These are phyloP conservation scores for Parathielavia hyrcaniae DNA, from an alignment of 495 filamentous ascomycete species.

Conservation along the genomic window DNA sequence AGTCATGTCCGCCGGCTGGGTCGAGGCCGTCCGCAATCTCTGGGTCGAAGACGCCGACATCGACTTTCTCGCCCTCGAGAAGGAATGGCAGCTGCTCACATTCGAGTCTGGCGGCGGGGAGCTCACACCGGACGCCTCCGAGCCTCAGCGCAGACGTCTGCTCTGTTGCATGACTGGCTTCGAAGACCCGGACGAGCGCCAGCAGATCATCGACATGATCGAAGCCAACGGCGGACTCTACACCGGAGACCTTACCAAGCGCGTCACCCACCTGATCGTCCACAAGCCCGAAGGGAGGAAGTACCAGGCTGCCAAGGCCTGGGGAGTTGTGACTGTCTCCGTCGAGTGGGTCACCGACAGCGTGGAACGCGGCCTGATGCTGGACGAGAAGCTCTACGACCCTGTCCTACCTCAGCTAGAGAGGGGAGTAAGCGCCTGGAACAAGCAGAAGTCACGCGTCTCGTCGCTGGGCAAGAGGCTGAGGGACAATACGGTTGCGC, in stretches of 20 bases:
- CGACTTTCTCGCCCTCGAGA: constrained; percentile 58
- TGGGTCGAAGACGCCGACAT: constrained; percentile 82
- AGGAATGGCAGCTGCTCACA: constrained; percentile 37
- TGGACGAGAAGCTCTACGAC: constrained; percentile 79
- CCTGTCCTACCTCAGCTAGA: constrained; percentile 59
- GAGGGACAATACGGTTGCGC: constrained; percentile 27
- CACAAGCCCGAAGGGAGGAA: constrained; percentile 73
- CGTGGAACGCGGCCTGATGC: constrained; percentile 82
- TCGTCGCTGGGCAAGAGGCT: constrained; percentile 37
- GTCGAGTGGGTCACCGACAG: constrained; percentile 83
- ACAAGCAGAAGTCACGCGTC: constrained; percentile 43
- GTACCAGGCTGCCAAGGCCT: constrained; percentile 74
- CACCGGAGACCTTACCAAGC: constrained; percentile 74
- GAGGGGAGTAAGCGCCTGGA: constrained; percentile 76
- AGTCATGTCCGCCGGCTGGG: constrained; percentile 71
- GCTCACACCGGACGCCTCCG: constrained; percentile 20
- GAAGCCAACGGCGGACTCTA: constrained; percentile 69
- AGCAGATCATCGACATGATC: constrained; percentile 56
- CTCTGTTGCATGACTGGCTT: constrained; percentile 87
- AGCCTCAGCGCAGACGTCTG: constrained; percentile 43
- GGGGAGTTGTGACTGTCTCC: constrained; percentile 70
- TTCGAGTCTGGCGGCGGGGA: constrained; percentile 40
- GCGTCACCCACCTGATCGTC: constrained; percentile 83
- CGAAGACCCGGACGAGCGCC: constrained; percentile 66
- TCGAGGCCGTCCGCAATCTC: constrained; percentile 69